Conservation (phyloP, 148 eudicot species). For the Polygonum aviculare region DNA sequence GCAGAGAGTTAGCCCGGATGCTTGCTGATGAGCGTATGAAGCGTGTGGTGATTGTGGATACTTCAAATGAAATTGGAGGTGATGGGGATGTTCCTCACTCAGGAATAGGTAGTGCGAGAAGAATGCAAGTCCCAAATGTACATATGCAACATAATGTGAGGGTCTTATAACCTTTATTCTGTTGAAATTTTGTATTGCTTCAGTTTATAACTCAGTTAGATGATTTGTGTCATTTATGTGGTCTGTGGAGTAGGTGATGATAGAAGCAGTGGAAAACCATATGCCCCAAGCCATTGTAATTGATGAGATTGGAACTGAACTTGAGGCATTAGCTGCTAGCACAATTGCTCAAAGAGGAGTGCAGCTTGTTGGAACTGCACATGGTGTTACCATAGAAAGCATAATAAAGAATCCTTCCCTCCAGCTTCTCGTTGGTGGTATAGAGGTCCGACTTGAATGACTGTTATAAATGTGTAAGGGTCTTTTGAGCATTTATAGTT, state of each 20-base stretch:
- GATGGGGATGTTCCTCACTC: slow-evolving; percentile 98
- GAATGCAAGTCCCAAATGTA: slow-evolving; percentile 99
- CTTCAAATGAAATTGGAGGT: slow-evolving; percentile 98
- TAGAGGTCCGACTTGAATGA: slow-evolving; percentile 46
- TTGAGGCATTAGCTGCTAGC: slow-evolving; percentile 96
- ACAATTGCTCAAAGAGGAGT: slow-evolving; percentile 99
- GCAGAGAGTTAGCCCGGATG: slow-evolving; percentile 88
- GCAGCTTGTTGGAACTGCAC: slow-evolving; percentile 97
- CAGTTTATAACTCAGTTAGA: not conserved
- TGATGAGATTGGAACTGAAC: slow-evolving; percentile 96
- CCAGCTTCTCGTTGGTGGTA: slow-evolving; percentile 92
- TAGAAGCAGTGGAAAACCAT: slow-evolving; percentile 98
- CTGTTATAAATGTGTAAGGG: not conserved
- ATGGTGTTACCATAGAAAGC: slow-evolving; percentile 89
- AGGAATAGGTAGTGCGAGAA: slow-evolving; percentile 92
- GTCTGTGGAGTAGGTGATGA: slow-evolving; percentile 61
- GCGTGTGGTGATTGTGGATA: slow-evolving; percentile 90
- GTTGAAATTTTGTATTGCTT: not conserved
- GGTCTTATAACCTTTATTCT: not conserved
- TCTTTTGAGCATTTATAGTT: not conserved
- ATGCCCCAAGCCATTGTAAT: slow-evolving; percentile 94
- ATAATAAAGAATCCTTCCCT: slow-evolving; percentile 85
- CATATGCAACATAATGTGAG: slow-evolving; percentile 90
- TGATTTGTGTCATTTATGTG: not conserved
- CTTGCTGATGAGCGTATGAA: slow-evolving; percentile 83